These are phyloP conservation scores for Zygosaccharomyces bailii DNA, from an alignment of 805 yeast genomes.

Conservation along the genomic window DNA sequence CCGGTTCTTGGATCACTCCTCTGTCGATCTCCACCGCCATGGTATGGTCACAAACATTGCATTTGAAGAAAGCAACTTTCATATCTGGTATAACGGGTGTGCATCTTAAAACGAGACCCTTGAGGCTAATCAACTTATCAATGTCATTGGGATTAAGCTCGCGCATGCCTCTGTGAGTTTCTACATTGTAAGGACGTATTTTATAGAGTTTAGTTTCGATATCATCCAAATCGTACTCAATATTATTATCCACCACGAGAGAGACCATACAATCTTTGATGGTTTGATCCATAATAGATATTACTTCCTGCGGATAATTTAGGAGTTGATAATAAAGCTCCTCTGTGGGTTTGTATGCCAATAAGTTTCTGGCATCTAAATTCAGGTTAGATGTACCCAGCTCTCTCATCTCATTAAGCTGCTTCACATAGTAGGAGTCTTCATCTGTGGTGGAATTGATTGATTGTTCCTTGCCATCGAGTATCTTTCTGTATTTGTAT, in stretches of 20 bases:
- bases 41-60: slow-evolving; percentile 92
- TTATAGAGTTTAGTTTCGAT: slow-evolving; percentile 81
- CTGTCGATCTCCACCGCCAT: slow-evolving; percentile 89
- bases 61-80: slow-evolving; percentile 95
- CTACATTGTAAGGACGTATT: slow-evolving; percentile 84
- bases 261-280: slow-evolving; percentile 85
- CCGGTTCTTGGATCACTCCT: slow-evolving; percentile 91
- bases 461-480: slow-evolving; percentile 37
- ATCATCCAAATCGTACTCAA: slow-evolving; percentile 53
- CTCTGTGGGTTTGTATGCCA: slow-evolving; percentile 69
- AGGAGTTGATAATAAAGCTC: slow-evolving; percentile 81
- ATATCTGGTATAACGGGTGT: slow-evolving; percentile 95
- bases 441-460: slow-evolving; percentile 57
- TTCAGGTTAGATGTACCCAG: slow-evolving; percentile 80
- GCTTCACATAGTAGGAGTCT: slow-evolving; percentile 66
- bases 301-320: slow-evolving; percentile 93
- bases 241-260: slow-evolving; percentile 52
- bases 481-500: slow-evolving; percentile 60
- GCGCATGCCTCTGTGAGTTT: slow-evolving; percentile 74
- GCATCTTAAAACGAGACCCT: slow-evolving; percentile 84
- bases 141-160: slow-evolving; percentile 92
- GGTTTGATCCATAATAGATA: slow-evolving; percentile 97
- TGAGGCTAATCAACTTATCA: slow-evolving; percentile 85
- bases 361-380: slow-evolving; percentile 75
- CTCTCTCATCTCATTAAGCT: slow-evolving; percentile 68